These are phyloP conservation scores for Fusarium paranaense DNA, from an alignment of 2,329 filamentous ascomycete species.

Conservation along the genomic window DNA sequence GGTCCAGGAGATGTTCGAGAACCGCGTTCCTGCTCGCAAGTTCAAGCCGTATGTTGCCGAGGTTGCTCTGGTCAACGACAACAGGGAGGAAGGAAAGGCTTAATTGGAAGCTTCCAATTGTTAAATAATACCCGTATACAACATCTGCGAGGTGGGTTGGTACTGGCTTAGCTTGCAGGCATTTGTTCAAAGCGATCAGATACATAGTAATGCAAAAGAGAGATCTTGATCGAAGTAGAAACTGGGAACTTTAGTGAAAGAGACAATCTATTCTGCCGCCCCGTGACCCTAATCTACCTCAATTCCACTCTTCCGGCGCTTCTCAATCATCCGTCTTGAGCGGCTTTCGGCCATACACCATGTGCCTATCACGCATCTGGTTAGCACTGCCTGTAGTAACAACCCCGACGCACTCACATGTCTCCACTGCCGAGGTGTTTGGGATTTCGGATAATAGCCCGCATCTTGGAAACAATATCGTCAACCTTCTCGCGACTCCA, in stretches of 20 bases:
- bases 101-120: neutral
- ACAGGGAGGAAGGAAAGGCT: constrained; percentile 2
- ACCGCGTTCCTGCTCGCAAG: constrained; percentile 21
- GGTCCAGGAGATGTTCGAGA: constrained; percentile 34
- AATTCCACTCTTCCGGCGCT: too few relatives aligned
- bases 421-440: constrained; percentile 6
- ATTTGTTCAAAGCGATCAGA: neutral
- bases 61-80: constrained; percentile 13
- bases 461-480: constrained; percentile 15
- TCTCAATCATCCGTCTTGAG: neutral
- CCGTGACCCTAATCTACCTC: too few relatives aligned
- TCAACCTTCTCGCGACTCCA: constrained; percentile 16
- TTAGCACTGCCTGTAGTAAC: neutral
- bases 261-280: too few relatives aligned
- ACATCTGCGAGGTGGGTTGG: neutral
- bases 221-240: neutral
- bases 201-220: neutral
- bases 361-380: neutral
- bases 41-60: constrained; percentile 30
- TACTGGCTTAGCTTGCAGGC: neutral
- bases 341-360: constrained; percentile 19
- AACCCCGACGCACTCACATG: neutral
- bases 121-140: neutral
- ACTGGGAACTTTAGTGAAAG: too few relatives aligned
- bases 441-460: constrained; percentile 3